Evolutionary conservation across 225 moss, liverwort and hornwort species (phyloP), one percentile per base, ranked within the genome.

Genomic region (Marchantia paleacea): DNA sequence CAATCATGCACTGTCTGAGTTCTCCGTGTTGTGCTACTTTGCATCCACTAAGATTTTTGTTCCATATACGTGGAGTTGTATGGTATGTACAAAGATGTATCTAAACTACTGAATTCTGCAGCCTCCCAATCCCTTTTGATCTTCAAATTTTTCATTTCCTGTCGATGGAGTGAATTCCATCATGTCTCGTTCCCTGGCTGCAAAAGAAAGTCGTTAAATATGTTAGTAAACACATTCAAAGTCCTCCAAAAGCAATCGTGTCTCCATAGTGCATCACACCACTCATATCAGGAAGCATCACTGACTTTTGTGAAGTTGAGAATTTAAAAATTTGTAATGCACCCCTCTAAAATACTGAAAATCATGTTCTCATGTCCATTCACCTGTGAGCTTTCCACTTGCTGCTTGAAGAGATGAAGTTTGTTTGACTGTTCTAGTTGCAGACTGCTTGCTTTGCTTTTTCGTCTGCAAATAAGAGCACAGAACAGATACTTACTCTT

Each of bases 81-180:
- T 39, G 5, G 39, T 39, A 39, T 39, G 2, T 5, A 5, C 39
- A 39, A 39, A 39, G 3, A 39, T 39, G 39, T 39, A 39, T 28
- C 12, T 66, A 29, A 20, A 66, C 28, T 66, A 66, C 14, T 66
- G 66, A 13, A 66, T 25, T 66, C 66, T 66, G 29, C 66, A 66
- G 28, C 66, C 66, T 28, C 66, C 66, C 15, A 66, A 12, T 14
- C 66, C 66, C 66, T 66, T 66, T 29, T 66, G 66, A 12, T 66
- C 66, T 14, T 66, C 28, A 25, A 66, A 66, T 0, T 66, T 10
- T 66, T 0, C 66, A 66, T 12, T 28, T 29, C 66, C 66, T 28
- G 66, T 66, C 66, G 7, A 66, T 12, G 66, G 66, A 26, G 29
- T 66, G 66, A 66, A 66, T n/a, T 66, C 66, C 28, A 66, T 66